phyloP scores from a whole-genome alignment of 805 yeast genomes.

The Cyberlindnera veronae region DNA sequence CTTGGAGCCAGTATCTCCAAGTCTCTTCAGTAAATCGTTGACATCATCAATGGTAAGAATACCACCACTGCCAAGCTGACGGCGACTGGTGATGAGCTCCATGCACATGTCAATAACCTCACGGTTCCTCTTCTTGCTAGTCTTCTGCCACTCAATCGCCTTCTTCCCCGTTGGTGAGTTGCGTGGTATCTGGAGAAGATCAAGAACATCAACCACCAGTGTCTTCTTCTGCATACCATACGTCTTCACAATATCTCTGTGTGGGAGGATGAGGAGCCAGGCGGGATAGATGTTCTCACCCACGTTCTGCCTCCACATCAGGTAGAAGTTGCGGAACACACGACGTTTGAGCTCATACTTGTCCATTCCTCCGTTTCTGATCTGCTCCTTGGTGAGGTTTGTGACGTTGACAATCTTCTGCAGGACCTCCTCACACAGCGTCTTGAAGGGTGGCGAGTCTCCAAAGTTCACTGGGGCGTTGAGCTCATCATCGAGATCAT shows the following conservation, averaged over 20 bases:
- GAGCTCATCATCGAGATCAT: too few species aligned
- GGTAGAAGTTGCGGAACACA: constrained; percentile 39
- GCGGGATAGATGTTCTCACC: constrained; percentile 69
- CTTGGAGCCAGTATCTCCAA: constrained; percentile 32
- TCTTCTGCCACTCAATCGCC: constrained; percentile 44
- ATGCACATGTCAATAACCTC: constrained; percentile 47
- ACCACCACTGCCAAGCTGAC: constrained; percentile 35
- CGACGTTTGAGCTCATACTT: constrained; percentile 3
- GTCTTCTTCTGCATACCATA: constrained; percentile 64
- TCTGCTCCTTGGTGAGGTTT: background rate
- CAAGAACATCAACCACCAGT: constrained; percentile 47
- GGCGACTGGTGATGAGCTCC: constrained; percentile 47
- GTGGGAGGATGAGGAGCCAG: constrained; percentile 57
- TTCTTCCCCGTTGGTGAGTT: constrained; percentile 57
- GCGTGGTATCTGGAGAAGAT: constrained; percentile 55
- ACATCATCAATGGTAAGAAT: constrained; percentile 45
- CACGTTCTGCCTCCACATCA: constrained; percentile 48
- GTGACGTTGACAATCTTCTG: constrained; percentile 15
- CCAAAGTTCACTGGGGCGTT: background rate
- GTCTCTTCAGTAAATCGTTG: constrained; percentile 42
- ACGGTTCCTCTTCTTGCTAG: constrained; percentile 35
- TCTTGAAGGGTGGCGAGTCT: background rate
- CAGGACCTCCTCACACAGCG: constrained; percentile 5
- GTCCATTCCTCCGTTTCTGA: background rate
- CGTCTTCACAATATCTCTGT: constrained; percentile 52